Evolutionary conservation across 2,329 filamentous ascomycete species (phyloP).

Genomic region (Neopestalotiopsis sp.): DNA sequence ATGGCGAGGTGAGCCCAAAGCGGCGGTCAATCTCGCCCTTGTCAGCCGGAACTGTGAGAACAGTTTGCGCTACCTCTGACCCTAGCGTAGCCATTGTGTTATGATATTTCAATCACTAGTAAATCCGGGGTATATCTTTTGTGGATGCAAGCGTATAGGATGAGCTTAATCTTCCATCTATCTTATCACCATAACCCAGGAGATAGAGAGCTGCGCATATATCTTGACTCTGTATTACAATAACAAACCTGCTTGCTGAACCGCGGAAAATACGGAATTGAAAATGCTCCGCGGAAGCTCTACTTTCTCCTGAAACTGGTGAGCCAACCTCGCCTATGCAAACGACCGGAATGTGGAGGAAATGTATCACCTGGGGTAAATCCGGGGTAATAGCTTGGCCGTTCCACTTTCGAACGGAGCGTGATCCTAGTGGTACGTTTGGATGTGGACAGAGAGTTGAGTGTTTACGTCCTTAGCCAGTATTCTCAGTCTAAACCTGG

Average conservation of each 20-base stretch:
- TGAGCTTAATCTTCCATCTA: background rate
- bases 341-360: background rate
- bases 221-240: background rate
- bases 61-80: background rate
- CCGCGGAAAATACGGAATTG: background rate
- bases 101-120: background rate
- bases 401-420: background rate
- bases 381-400: background rate
- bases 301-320: background rate
- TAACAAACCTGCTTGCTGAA: background rate
- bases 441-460: background rate
- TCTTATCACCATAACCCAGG: background rate
- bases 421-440: background rate
- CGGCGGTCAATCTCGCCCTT: background rate
- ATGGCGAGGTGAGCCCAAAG: background rate
- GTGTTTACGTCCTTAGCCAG: background rate
- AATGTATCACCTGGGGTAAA: background rate
- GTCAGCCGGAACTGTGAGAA: background rate
- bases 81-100: background rate
- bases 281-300: background rate
- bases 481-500: background rate
- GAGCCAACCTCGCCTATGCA: background rate
- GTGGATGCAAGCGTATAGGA: background rate
- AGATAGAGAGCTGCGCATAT: background rate
- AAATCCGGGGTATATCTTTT: background rate